Percentiles rank a stretch among this genome's conserved stretches.
Evolutionary conservation across 768 basidiomycete genomes (phyloP).

Genomic region (Lactarius psammicola): DNA sequence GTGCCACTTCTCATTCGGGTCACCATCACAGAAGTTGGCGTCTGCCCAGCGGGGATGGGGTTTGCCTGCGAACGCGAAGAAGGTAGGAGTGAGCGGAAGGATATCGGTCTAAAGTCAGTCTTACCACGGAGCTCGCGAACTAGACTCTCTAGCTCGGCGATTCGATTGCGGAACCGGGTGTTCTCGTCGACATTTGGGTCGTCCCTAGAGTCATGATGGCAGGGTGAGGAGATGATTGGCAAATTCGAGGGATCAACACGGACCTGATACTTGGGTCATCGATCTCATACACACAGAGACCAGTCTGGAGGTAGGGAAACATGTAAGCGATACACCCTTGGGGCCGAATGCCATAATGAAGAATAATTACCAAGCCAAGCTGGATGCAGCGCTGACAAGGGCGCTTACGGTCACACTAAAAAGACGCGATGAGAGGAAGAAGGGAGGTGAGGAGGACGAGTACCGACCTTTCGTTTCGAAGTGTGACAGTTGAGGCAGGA

Average conservation of each 20-base stretch:
- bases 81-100: slow-evolving; percentile 10
- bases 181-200: slow-evolving; percentile 87
- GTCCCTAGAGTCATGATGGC: slow-evolving; percentile 49
- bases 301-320: slow-evolving; percentile 70
- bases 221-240: background rate
- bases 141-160: slow-evolving; percentile 90
- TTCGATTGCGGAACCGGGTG: slow-evolving; percentile 79
- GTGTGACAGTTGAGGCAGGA: slow-evolving; percentile 88
- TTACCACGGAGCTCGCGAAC: slow-evolving; percentile 84
- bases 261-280: slow-evolving; percentile 84
- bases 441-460: slow-evolving; percentile 9
- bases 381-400: slow-evolving; percentile 91
- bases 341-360: slow-evolving; percentile 21
- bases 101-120: slow-evolving; percentile 16
- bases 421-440: slow-evolving; percentile 22
- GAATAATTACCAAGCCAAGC: slow-evolving; percentile 64
- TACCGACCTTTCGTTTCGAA: slow-evolving; percentile 82
- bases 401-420: slow-evolving; percentile 85
- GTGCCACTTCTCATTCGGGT: slow-evolving; percentile 84
- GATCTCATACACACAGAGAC: slow-evolving; percentile 92
- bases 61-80: slow-evolving; percentile 54
- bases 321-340: slow-evolving; percentile 1
- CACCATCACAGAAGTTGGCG: slow-evolving; percentile 72
- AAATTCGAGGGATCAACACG: slow-evolving; percentile 29
- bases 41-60: slow-evolving; percentile 88